phyloP scores from a whole-genome alignment of 768 basidiomycete genomes.

The Russula abietina region DNA sequence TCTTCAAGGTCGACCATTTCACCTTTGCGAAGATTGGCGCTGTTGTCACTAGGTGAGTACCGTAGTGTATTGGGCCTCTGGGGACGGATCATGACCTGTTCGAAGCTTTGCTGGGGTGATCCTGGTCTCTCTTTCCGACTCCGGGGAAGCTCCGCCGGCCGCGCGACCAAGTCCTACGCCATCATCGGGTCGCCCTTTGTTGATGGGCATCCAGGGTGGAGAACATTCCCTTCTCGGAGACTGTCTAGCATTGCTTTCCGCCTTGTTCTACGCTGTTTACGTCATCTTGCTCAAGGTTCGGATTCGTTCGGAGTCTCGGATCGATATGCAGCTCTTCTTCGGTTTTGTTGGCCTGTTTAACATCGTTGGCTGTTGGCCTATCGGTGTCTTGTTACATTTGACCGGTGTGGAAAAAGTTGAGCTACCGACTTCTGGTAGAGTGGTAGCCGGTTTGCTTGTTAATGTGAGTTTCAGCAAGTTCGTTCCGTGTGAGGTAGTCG shows the following conservation, averaged over 20 bases:
- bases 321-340: constrained; percentile 93
- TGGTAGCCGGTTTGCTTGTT: constrained; percentile 44
- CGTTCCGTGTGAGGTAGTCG: neutral
- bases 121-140: constrained; percentile 87
- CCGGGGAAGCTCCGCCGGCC: constrained; percentile 30
- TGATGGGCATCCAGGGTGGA: constrained; percentile 23
- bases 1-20: constrained; percentile 76
- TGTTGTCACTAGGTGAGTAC: constrained; percentile 66
- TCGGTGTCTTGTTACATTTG: constrained; percentile 71
- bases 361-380: constrained; percentile 66
- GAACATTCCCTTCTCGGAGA: constrained; percentile 57
- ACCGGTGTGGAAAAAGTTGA: constrained; percentile 69
- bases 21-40: constrained; percentile 68
- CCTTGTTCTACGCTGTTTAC: constrained; percentile 83
- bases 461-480: constrained; percentile 42
- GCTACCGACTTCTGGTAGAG: constrained; percentile 49
- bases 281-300: constrained; percentile 85
- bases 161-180: constrained; percentile 15
- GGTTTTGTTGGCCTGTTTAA: constrained; percentile 91
- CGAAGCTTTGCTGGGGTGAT: constrained; percentile 73
- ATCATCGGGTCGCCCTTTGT: constrained; percentile 4
- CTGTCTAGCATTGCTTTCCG: constrained; percentile 75
- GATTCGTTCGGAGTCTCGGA: constrained; percentile 71
- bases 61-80: neutral
- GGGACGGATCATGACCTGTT: neutral